phyloP scores from a whole-genome alignment of 106 monocot species.

The Dioscorea dumetorum region DNA sequence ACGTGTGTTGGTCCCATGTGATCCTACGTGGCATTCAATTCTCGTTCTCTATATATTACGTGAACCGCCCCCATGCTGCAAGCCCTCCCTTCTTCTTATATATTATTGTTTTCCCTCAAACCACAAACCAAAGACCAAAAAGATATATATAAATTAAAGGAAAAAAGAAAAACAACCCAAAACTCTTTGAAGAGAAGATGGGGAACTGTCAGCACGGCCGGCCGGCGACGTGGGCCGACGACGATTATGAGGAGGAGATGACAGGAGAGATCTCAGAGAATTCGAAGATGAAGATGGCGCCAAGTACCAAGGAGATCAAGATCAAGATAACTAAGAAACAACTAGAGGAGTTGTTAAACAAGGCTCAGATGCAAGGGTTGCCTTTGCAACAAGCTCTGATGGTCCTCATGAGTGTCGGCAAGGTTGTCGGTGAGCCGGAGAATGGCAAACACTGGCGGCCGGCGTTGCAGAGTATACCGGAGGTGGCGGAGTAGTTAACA shows the following conservation, averaged over 20 bases:
- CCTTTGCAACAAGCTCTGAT: constrained; percentile 1
- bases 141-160: not conserved
- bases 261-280: not conserved
- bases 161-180: no score
- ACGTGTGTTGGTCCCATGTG: not conserved
- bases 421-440: no score
- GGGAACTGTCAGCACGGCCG: not conserved
- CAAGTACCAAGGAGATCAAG: constrained; percentile 1
- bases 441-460: not conserved
- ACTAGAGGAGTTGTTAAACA: constrained; percentile 5
- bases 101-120: no score
- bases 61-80: not conserved
- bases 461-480: constrained; percentile 14
- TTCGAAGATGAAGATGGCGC: not conserved
- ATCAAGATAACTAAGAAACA: constrained; percentile 15
- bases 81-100: not conserved
- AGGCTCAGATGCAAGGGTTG: constrained; percentile 5
- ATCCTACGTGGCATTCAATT: not conserved
- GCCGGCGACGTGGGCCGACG: constrained; percentile 1
- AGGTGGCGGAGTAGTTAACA: not conserved
- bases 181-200: not conserved
- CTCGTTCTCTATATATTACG: not conserved
- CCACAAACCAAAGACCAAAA: not conserved
- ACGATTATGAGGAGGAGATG: not conserved
- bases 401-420: not conserved